These are phyloP conservation scores for Phytophthora niederhauseri DNA, from an alignment of 352 stramenopile genomes.

Conservation along the genomic window DNA sequence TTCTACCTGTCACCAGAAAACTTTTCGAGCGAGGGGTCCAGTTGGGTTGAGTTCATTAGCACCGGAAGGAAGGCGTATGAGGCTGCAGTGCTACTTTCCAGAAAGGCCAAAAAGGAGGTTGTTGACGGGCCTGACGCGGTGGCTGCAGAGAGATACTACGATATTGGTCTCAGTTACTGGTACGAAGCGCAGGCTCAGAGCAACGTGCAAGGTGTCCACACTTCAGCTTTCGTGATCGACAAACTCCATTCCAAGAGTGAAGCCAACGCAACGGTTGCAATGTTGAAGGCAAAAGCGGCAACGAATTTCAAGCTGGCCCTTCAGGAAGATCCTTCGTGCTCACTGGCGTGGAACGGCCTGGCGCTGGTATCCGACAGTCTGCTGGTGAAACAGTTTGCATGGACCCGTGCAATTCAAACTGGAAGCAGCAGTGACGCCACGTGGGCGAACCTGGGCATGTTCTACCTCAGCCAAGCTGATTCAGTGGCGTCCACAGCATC, in stretches of 20 bases:
- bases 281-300: conserved; percentile 41
- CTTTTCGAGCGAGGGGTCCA: conserved; percentile 46
- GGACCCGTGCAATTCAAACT: conserved; percentile 70
- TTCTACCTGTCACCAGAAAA: conserved; percentile 79
- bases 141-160: conserved; percentile 61
- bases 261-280: conserved; percentile 22
- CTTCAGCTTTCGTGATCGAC: conserved; percentile 48
- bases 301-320: conserved; percentile 59
- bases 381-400: conserved; percentile 83
- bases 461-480: conserved; percentile 67
- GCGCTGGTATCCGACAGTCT: conserved; percentile 63
- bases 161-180: conserved; percentile 78
- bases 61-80: conserved; percentile 65
- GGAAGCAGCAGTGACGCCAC: conserved; percentile 61
- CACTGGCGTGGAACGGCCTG: conserved; percentile 81
- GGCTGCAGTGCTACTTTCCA: conserved; percentile 32
- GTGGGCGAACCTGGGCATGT: conserved; percentile 88
- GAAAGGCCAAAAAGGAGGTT: conserved; percentile 16
- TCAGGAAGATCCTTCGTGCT: conserved; percentile 47
- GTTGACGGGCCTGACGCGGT: conserved; percentile 10
- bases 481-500: conserved; percentile 30
- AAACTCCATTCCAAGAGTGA: background rate
- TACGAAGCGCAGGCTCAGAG: conserved; percentile 70
- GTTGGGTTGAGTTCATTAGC: conserved; percentile 71
- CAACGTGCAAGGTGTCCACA: conserved; percentile 37